Evolutionary conservation across 192 early-diverging fungal genomes (phyloP), one percentile per base, ranked within the genome.

Genomic region (Umbelopsis sp.): DNA sequence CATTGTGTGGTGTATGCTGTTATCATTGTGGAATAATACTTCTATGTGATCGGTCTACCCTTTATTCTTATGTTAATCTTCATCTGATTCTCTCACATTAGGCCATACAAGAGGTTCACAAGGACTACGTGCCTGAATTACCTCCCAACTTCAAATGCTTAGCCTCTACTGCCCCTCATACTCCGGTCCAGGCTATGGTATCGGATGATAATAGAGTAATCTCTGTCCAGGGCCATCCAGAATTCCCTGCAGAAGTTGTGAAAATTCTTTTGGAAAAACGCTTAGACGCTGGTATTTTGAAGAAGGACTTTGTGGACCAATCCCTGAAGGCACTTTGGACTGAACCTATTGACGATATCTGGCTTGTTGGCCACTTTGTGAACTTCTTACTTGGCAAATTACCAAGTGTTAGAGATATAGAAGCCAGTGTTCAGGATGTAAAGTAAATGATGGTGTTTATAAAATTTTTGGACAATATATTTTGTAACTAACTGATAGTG

Each of bases 201-300:
- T 85, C 84, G 1, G 76, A 85, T 34, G 86, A 86, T 17, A 47
- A 78, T 43, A 83, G 82, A 41, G 83, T 86, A 38, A 74, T 92
- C 17, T 85, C 90, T 0, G 43, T 92, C 16, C 92, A 94, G 69
- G 91, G 87, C 9, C 92, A 94, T 53, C 92, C 92, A 0, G 92
- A 93, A 73, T 91, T 86, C 44, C 82, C 80, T 14, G 49, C 77
- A 1, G 81, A 81, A 2, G 73, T 78, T 21, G 77, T 87, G 45
- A 65, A 49, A 36, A 78, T 72, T 9, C 75, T 88, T 41, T 67
- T 84, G 25, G 70, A 71, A 9, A 21, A 66, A 20, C 77, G 87
- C 4, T 38, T 52, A 0, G 81, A 78, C 0, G 65, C 41, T 12
- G 83, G 79, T 5, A 71, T 83, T 0, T 70, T 85, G 20, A 69